Evolutionary conservation across 2,329 filamentous ascomycete genomes (phyloP), one percentile per base, ranked within the genome.

Genomic region (Penicillium sp.): DNA sequence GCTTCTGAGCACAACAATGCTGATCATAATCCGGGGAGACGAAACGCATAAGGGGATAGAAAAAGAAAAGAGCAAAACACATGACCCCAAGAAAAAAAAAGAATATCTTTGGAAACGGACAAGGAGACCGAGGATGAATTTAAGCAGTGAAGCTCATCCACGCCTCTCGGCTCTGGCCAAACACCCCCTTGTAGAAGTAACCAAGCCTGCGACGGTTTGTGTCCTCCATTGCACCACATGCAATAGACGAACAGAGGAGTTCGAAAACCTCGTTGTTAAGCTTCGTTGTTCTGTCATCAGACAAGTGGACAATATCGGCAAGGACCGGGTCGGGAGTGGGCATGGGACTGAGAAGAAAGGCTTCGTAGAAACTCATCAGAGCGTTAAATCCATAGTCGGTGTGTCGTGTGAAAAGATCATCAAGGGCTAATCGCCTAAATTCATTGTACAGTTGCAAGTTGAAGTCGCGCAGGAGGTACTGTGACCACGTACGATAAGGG

Each of bases 371-470:
- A 51, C 84, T 83, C 68, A 90, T 79, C 58, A 92, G 79, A 72
- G 84, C 84, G 60, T 81, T 82, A 71, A 90, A 79, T 52, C 89
- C 89, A 65, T 79, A 79, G 61, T 80, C 79, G 61, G 81, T 81
- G 70, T 78, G 77, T 69, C 80, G 80, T 64, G 82, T 75, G 59
- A 77, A 74, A 58, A 83, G 80, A 76, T 93, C 90, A 71, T 88
- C 85, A 63, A 88, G 78, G 58, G 90, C 89, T 73, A 85, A 82
- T 69, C 81, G 79, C 65, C 86, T 85, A 78, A 93, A 92, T 74
- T 93, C 89, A 72, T 85, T 81, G 78, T 93, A 93, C 86, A 93
- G 90, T 72, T 81, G 81, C 60, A 83, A 81, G 75, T 93, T 90
- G 83, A 93, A 92, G 77, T 90, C 88, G 70, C 86, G 83, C 64